Conservation (phyloP, 257 asterid genomes). For the Lavandula angustifolia region DNA sequence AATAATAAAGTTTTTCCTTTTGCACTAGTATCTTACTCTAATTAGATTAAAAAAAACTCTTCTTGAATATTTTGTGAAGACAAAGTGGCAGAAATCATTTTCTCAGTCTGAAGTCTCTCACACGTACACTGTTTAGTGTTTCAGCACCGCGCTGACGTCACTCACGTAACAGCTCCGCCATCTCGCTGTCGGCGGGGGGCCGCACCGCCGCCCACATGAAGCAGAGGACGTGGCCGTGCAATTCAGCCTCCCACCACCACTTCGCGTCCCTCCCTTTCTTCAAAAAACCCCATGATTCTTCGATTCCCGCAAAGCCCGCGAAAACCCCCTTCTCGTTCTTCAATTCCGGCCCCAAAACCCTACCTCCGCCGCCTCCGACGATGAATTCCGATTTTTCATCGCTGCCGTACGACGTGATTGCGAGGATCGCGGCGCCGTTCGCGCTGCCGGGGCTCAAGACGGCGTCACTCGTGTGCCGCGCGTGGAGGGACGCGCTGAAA, state of each 20-base stretch:
- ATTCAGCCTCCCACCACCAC: slow-evolving; percentile 43
- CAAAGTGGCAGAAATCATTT: no score
- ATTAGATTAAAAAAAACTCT: no score
- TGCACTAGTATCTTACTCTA: no score
- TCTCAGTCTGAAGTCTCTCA: no score
- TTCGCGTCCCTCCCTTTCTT: slow-evolving; percentile 50
- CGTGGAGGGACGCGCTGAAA: slow-evolving; percentile 88
- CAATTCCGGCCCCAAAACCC: slow-evolving; percentile 30
- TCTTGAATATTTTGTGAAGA: no score
- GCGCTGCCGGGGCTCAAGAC: slow-evolving; percentile 54
- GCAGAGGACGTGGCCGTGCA: slow-evolving; percentile 65
- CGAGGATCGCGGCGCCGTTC: slow-evolving; percentile 65
- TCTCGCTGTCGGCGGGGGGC: neutral
- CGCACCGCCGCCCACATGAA: slow-evolving; percentile 31
- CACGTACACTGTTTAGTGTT: no score
- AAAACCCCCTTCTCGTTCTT: slow-evolving; percentile 26
- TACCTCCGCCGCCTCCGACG: slow-evolving; percentile 18
- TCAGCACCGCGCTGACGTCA: no score
- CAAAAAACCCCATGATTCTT: slow-evolving; percentile 29
- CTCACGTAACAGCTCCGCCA: slow-evolving; percentile 18
- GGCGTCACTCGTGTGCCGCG: slow-evolving; percentile 76
- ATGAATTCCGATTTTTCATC: slow-evolving; percentile 48
- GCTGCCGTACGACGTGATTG: slow-evolving; percentile 68
- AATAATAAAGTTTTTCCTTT: no score
- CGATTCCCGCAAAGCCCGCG: slow-evolving; percentile 28